Evolutionary conservation across 441 rosid species (phyloP).

Genomic region (Flueggea neowawraea): DNA sequence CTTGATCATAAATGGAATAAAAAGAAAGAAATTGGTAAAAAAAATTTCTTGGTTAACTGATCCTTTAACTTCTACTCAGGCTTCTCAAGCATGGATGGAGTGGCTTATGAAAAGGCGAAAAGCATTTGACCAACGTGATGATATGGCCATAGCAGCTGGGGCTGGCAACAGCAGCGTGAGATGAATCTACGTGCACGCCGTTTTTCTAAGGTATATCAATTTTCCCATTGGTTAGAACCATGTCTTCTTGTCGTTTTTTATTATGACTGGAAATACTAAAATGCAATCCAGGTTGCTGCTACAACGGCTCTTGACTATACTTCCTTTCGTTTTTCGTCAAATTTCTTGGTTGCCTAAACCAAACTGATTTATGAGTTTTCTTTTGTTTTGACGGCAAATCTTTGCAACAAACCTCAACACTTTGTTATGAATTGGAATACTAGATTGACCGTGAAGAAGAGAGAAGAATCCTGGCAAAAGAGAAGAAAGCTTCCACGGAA

Average conservation of each 20-base stretch:
- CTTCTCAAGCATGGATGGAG: constrained; percentile 98
- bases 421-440: constrained; percentile 6
- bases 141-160: constrained; percentile 95
- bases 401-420: background rate
- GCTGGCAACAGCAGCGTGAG: constrained; percentile 97
- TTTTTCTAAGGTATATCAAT: constrained; percentile 69
- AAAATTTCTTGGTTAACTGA: background rate
- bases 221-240: background rate
- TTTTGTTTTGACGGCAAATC: background rate
- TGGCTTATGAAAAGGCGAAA: constrained; percentile 90
- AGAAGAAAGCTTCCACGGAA: constrained; percentile 84
- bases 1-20: background rate
- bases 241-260: no score
- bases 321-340: background rate
- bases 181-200: constrained; percentile 82
- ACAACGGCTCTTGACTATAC: background rate
- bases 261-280: no score
- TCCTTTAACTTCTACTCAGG: constrained; percentile 39
- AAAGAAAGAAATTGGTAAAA: background rate
- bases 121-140: constrained; percentile 96
- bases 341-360: no score
- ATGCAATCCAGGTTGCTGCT: no score
- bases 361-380: no score
- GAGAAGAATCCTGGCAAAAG: constrained; percentile 71
- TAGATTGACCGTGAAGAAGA: constrained; percentile 95